Evolutionary conservation across 495 filamentous ascomycete species (phyloP), one percentile per base, ranked within the genome.

Genomic region (Aspergillus panamensis): DNA sequence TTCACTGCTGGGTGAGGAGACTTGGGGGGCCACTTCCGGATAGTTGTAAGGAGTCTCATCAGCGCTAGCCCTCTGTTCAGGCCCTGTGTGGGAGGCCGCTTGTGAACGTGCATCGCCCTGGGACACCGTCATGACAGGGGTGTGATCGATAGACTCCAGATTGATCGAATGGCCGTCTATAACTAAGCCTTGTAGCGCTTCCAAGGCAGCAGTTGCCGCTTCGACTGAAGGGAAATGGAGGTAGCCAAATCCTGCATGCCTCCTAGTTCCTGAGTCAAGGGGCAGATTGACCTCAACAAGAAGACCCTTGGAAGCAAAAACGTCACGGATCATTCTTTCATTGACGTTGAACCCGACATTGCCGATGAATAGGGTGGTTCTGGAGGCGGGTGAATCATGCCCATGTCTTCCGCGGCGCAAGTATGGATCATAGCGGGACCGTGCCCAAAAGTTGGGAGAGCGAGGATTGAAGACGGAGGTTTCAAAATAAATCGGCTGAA

Each of bases 191-290:
- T 88, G 88, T 72, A 91, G 80, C 13, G 71, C 75, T 56, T 90
- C 82, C 48, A 92, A 84, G 32, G 87, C 94, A 54, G 76, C 80
- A 69, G 85, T 89, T 45, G 93, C 91, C 49, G 92, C 88, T 17
- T 92, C 87, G 39, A 90, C 71, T 0, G 86, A 87, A 48, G 73
- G 70, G 74, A 94, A 96, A 57, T 82, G 81, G 48, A 97, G 82
- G 66, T 97, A 99, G 43, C 90, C 95, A 65, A 96, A 97, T 42
- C 94, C 94, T 78, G 96, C 96, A 67, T 85, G 88, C 60, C 83
- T 82, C 16, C 89, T 90, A 56, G 85, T 84, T 6, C 88, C 87
- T 77, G 76, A 77, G 64, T 97, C 92, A 42, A 87, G 90, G n/a
- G 93, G 92, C 48, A 99, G 83, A 62, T 89, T 82, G 39, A 96